Evolutionary conservation across 2,329 filamentous ascomycete species (phyloP).

Genomic region (Ophiobolus disseminans): DNA sequence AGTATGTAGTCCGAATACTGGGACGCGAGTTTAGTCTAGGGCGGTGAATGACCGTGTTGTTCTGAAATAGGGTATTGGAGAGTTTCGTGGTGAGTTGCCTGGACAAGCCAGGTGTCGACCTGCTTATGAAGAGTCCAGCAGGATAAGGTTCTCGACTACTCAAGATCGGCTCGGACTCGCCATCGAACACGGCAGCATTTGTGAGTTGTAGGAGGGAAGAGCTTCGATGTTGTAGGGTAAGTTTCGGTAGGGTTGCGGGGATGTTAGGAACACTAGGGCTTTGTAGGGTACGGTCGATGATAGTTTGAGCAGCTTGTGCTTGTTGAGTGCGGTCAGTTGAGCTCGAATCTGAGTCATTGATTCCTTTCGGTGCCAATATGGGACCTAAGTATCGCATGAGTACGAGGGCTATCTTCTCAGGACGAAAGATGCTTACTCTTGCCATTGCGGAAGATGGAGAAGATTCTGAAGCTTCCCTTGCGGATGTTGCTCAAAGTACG

Average conservation of each 20-base stretch:
- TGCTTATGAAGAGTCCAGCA: slow-evolving; percentile 28
- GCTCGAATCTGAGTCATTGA: slow-evolving; percentile 18
- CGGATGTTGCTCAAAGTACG: slow-evolving; percentile 40
- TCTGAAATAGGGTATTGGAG: slow-evolving; percentile 35
- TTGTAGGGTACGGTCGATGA: slow-evolving; percentile 13
- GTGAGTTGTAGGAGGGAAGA: slow-evolving; percentile 34
- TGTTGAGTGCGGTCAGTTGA: slow-evolving; percentile 22
- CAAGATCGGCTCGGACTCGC: slow-evolving; percentile 42
- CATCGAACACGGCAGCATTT: slow-evolving; percentile 40
- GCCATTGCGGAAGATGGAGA: slow-evolving; percentile 44
- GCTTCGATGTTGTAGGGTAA: slow-evolving; percentile 16
- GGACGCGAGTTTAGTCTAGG: slow-evolving; percentile 39
- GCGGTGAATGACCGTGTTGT: slow-evolving; percentile 42
- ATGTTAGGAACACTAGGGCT: slow-evolving; percentile 22
- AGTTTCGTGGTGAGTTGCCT: slow-evolving; percentile 34
- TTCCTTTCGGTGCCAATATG: too few relatives aligned
- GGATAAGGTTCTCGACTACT: slow-evolving; percentile 14
- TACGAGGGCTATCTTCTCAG: slow-evolving; percentile 23
- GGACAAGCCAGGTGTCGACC: slow-evolving; percentile 39
- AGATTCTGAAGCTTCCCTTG: slow-evolving; percentile 40
- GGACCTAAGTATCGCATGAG: slow-evolving; percentile 11
- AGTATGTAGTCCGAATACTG: slow-evolving; percentile 24
- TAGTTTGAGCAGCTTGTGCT: slow-evolving; percentile 5
- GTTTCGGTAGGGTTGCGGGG: slow-evolving; percentile 13
- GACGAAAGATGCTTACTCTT: slow-evolving; percentile 28